phyloP scores from a whole-genome alignment of 768 basidiomycete genomes.

The Rhodotorula diobovata region DNA sequence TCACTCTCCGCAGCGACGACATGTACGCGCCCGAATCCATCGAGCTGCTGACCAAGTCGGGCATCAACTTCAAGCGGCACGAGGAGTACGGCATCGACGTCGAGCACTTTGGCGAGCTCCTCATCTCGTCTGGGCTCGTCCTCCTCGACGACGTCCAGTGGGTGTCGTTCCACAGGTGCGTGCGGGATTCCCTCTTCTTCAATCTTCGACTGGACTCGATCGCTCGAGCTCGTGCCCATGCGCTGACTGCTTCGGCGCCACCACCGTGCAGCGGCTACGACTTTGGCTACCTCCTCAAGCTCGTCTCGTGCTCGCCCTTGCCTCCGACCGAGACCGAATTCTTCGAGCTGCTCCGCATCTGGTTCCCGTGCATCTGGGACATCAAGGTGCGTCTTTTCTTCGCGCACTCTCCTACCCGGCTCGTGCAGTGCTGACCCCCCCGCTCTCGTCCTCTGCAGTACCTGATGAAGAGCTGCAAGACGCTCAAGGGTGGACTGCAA shows the following conservation, averaged over 20 bases:
- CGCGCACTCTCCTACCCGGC: no score
- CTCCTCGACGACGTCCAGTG: constrained; percentile 81
- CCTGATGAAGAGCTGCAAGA: constrained; percentile 81
- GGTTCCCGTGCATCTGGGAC: constrained; percentile 97
- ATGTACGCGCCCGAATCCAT: constrained; percentile 99
- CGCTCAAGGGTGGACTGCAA: constrained; percentile 79
- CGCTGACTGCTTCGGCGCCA: neutral
- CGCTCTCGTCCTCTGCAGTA: constrained; percentile 49
- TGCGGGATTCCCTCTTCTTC: constrained; percentile 16
- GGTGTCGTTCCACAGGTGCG: constrained; percentile 97
- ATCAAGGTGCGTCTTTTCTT: constrained; percentile 59
- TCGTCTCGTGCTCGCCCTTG: constrained; percentile 70
- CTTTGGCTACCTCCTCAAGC: constrained; percentile 96
- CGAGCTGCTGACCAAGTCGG: constrained; percentile 87
- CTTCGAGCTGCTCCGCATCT: constrained; percentile 75
- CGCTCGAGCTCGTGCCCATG: no score
- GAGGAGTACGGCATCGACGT: constrained; percentile 86
- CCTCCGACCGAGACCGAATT: constrained; percentile 85
- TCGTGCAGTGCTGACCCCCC: neutral
- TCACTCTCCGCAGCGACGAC: constrained; percentile 64
- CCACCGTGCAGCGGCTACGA: constrained; percentile 79
- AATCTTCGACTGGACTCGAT: no score
- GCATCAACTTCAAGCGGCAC: constrained; percentile 90
- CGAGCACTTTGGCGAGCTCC: constrained; percentile 90
- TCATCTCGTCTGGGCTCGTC: constrained; percentile 94